A percentile compares a stretch with the other conserved stretches of the same genome.
These are phyloP conservation scores for Curvularia sp. DNA, from an alignment of 2,329 filamentous ascomycete species.

Conservation along the genomic window DNA sequence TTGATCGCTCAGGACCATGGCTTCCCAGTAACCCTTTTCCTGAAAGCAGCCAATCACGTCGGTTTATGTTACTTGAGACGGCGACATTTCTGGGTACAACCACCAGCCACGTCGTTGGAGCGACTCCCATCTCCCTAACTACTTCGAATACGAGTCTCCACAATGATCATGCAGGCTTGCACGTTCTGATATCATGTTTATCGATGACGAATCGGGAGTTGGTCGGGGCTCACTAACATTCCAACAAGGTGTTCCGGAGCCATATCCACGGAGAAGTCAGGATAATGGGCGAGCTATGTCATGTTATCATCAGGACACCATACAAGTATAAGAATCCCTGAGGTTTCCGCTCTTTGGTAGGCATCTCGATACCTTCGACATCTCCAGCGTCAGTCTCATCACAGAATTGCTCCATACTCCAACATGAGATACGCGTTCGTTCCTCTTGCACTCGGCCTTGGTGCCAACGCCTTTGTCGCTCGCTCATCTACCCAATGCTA, in stretches of 20 bases:
- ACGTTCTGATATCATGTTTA: slow-evolving; percentile 25
- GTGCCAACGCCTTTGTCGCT: slow-evolving; percentile 33
- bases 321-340: slow-evolving; percentile 4
- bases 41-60: slow-evolving; percentile 15
- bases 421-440: slow-evolving; percentile 35
- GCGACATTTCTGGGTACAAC: slow-evolving; percentile 4
- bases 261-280: background rate
- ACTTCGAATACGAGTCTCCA: slow-evolving; percentile 6
- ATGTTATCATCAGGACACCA: background rate
- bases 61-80: slow-evolving; percentile 28
- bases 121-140: background rate
- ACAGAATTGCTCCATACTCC: background rate
- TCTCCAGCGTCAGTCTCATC: slow-evolving; percentile 8
- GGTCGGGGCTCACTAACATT: slow-evolving; percentile 1
- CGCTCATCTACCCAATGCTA: slow-evolving; percentile 29
- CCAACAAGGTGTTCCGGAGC: slow-evolving; percentile 12
- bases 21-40: background rate
- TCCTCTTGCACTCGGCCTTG: slow-evolving; percentile 30
- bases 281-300: slow-evolving; percentile 14
- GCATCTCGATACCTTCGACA: background rate
- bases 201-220: slow-evolving; percentile 11
- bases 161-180: slow-evolving; percentile 14
- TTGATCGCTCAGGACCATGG: slow-evolving; percentile 4
- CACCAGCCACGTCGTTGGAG: slow-evolving; percentile 6
- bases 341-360: background rate